Percentiles rank a stretch among this genome's conserved stretches.
These are phyloP conservation scores for Eragrostis tef DNA, from an alignment of 202 grass and related monocot genomes.

Conservation along the genomic window DNA sequence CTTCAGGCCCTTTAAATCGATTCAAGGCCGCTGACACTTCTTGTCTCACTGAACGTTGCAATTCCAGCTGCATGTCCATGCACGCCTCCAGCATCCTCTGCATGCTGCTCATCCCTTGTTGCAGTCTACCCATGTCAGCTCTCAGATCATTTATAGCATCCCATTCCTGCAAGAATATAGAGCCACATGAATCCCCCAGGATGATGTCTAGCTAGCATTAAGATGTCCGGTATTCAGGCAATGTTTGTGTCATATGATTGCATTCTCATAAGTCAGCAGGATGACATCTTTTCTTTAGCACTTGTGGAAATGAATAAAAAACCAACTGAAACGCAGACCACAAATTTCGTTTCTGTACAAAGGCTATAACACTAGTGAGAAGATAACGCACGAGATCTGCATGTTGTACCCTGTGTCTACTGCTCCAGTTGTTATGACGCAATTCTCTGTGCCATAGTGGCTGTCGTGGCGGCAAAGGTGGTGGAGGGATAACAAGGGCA, in stretches of 20 bases:
- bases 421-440: constrained; percentile 70
- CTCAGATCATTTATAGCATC: constrained; percentile 93
- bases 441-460: constrained; percentile 74
- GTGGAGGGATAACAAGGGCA: constrained; percentile 67
- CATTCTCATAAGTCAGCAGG: background rate
- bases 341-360: constrained; percentile 5
- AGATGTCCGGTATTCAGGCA: constrained; percentile 7
- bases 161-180: constrained; percentile 73
- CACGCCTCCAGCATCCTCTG: constrained; percentile 95
- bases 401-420: constrained; percentile 67
- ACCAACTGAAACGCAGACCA: background rate
- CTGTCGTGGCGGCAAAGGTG: constrained; percentile 81
- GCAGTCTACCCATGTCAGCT: constrained; percentile 82
- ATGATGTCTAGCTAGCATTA: constrained; percentile 13
- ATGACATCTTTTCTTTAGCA: background rate
- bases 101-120: constrained; percentile 93
- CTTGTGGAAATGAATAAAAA: background rate
- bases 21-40: constrained; percentile 96
- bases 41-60: constrained; percentile 92
- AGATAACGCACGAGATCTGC: constrained; percentile 61
- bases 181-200: constrained; percentile 2
- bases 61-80: constrained; percentile 98
- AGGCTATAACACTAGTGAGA: constrained; percentile 29
- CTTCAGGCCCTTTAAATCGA: constrained; percentile 67
- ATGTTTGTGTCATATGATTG: background rate